A percentile compares a stretch with the other conserved stretches of the same genome.
Conservation (phyloP, 1,284 basidiomycete genomes). For the Clitocybe nebularis region DNA sequence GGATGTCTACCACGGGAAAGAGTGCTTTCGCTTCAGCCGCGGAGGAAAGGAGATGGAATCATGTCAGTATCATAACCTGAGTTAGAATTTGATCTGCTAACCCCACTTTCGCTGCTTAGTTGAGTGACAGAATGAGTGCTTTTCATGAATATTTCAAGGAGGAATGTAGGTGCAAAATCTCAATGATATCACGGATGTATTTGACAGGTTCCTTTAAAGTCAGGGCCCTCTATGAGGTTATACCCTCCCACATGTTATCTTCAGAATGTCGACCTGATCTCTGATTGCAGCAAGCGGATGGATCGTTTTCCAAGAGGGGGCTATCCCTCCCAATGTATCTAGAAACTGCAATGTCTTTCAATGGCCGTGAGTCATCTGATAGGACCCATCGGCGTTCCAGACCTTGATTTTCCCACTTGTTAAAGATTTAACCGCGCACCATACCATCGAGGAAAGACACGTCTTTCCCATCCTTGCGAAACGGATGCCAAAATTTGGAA, state of each 20-base stretch:
- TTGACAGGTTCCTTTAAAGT: conserved; percentile 1
- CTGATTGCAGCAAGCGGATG: conserved; percentile 46
- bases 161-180: conserved; percentile 18
- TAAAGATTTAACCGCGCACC: conserved; percentile 60
- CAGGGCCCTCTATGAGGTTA: conserved; percentile 15
- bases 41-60: conserved; percentile 28
- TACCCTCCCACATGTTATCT: no score
- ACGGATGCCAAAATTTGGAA: conserved; percentile 57
- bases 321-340: conserved; percentile 44
- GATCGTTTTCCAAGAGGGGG: conserved; percentile 43
- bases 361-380: conserved; percentile 20
- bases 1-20: conserved; percentile 6
- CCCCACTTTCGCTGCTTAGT: conserved; percentile 7
- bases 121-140: conserved; percentile 18
- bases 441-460: conserved; percentile 60
- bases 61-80: neutral
- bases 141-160: conserved; percentile 23
- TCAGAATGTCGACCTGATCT: no score
- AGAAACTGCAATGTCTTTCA: conserved; percentile 38
- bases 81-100: neutral
- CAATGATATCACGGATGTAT: neutral
- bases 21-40: conserved; percentile 7
- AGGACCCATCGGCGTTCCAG: no score
- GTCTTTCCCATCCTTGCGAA: conserved; percentile 64
- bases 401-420: neutral